These are phyloP conservation scores for Penicillium sp. DNA, from an alignment of 2,329 filamentous ascomycete species.

Conservation along the genomic window DNA sequence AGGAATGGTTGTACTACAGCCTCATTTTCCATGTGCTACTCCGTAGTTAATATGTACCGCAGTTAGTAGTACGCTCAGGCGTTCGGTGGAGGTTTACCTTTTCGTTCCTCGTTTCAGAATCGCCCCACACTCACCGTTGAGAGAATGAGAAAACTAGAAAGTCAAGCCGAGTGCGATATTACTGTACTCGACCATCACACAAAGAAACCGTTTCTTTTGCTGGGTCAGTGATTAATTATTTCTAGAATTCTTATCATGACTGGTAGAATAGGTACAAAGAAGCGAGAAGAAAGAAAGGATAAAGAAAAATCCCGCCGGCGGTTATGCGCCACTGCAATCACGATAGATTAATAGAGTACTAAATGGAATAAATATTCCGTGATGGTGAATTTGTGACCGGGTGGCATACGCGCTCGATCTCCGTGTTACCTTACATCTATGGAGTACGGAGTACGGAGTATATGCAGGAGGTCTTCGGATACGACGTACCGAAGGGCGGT, in stretches of 20 bases:
- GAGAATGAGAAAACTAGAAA: background rate
- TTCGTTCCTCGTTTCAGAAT: background rate
- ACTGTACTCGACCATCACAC: background rate
- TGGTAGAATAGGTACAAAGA: background rate
- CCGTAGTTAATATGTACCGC: background rate
- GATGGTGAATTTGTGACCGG: constrained; percentile 6
- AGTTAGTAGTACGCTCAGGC: background rate
- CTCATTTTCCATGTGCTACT: constrained; percentile 4
- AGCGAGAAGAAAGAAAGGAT: constrained; percentile 8
- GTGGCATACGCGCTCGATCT: constrained; percentile 12
- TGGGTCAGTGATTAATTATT: background rate
- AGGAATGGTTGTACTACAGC: background rate
- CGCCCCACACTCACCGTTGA: background rate
- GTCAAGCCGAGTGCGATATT: background rate
- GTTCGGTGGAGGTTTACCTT: background rate
- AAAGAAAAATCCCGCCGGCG: background rate
- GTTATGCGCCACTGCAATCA: constrained; percentile 5
- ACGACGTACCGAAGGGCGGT: constrained; percentile 8
- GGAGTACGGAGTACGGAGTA: background rate
- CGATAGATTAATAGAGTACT: background rate
- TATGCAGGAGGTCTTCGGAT: background rate
- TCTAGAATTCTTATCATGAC: background rate
- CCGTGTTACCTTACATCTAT: background rate
- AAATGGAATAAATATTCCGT: background rate
- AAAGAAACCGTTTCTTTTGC: background rate